Evolutionary conservation across 371 early-diverging fungal genomes (phyloP).

Genomic region (Saksenaea oblongispora): DNA sequence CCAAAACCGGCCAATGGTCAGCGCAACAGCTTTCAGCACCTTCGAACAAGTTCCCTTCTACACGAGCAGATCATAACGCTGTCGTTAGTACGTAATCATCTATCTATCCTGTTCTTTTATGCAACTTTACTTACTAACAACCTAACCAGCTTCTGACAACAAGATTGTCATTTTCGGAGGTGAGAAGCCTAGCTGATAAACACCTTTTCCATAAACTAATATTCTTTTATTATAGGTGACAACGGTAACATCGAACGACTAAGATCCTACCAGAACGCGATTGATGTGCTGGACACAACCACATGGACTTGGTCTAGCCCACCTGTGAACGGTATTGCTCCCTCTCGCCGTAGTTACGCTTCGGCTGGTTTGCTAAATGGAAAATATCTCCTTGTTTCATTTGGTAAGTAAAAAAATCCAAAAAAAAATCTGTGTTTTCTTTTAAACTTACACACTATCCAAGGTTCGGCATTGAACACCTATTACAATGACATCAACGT

Average conservation of each 20-base stretch:
- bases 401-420: slow-evolving; percentile 32
- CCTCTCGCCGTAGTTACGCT: slow-evolving; percentile 44
- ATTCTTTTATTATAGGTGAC: slow-evolving; percentile 24
- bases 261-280: slow-evolving; percentile 26
- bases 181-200: slow-evolving; percentile 13
- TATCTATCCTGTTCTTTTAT: slow-evolving; percentile 6
- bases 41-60: slow-evolving; percentile 16
- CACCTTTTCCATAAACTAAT: not conserved
- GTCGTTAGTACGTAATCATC: slow-evolving; percentile 41
- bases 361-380: slow-evolving; percentile 36
- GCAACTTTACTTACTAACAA: not conserved
- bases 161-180: slow-evolving; percentile 50
- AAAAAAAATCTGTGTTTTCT: not conserved
- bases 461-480: slow-evolving; percentile 36
- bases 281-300: slow-evolving; percentile 40
- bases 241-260: slow-evolving; percentile 20
- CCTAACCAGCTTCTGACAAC: slow-evolving; percentile 27
- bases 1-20: slow-evolving; percentile 25
- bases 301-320: slow-evolving; percentile 48
- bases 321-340: slow-evolving; percentile 33
- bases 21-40: slow-evolving; percentile 4
- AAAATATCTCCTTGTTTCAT: slow-evolving; percentile 35
- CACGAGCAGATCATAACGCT: slow-evolving; percentile 32
- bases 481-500: slow-evolving; percentile 51
- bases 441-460: not conserved